Base-by-base conservation (phyloP, 495 filamentous ascomycete genomes). In the Staphylotrichum tortipilum region DNA sequence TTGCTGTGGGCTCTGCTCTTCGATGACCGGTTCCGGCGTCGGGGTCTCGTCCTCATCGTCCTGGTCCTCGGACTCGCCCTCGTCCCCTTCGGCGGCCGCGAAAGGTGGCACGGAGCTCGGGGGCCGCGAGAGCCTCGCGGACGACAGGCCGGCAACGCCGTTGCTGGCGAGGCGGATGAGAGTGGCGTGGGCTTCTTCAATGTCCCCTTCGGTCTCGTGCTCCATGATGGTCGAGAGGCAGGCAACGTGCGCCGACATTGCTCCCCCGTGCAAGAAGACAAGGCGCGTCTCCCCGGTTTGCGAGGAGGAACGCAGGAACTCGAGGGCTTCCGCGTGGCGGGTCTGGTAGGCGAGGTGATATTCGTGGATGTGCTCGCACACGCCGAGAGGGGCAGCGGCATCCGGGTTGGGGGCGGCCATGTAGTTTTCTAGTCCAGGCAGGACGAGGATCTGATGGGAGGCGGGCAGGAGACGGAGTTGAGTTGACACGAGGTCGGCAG, bases 181-280 rank as follows among this genome's bases (percentile, higher is more conserved):
- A 17, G 75, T 62, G 11, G 50, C 57, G 55, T 74, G 67, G 1
- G 76, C 75, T 39, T 61, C 62, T 4, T 49, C 49, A 15, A 69
- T 44, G 49, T 77, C 64, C 3, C 65, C 70, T 19, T 63, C 59
- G 2, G 71, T 71, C 17, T 72, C 35, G 39, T 70, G 55, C 46
- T 69, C 52, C 55, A 60, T 67, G 41, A 79, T 76, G 23, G 61
- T 56, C 7, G 56, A 44, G 8, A 79, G 60, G 47, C 75, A 77
- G 21, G 60, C 55, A 24, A 65, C 50, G 36, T 69, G 66, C 2
- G 74, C 74, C 36, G 69, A 61, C 12, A 70, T 64, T 8, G 70
- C 73, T 5, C 76, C 74, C 8, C 75, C 76, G 56, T 78, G 67
- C 49, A 72, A 62, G 47, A 79, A 76, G 9, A 78, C 72, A 1